Evolutionary conservation across 768 basidiomycete genomes (phyloP).

Genomic region (Tricholomella constricta): DNA sequence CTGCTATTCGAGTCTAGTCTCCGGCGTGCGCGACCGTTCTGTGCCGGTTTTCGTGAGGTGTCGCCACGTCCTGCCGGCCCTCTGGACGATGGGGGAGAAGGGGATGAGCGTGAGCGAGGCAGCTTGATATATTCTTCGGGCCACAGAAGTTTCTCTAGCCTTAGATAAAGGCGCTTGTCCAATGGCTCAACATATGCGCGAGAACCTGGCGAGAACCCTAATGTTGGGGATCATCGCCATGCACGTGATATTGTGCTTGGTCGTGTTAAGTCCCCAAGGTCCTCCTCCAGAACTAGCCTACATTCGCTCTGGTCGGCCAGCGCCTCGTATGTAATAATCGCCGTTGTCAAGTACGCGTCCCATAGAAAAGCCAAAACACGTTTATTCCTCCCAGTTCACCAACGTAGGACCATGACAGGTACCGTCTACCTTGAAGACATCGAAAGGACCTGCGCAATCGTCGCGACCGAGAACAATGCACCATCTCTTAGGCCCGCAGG

Average conservation of each 20-base stretch:
- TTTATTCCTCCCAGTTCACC: slow-evolving; percentile 8
- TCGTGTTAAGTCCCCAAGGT: slow-evolving; percentile 4
- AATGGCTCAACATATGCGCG: neutral
- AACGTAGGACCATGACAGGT: slow-evolving; percentile 11
- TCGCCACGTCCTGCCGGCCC: slow-evolving; percentile 55
- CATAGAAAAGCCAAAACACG: slow-evolving; percentile 1
- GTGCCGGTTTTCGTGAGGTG: slow-evolving; percentile 36
- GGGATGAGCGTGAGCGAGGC: slow-evolving; percentile 80
- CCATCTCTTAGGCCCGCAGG: slow-evolving; percentile 3
- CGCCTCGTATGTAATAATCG: slow-evolving; percentile 5
- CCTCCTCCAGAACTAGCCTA: slow-evolving; percentile 1
- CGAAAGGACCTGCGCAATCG: slow-evolving; percentile 21
- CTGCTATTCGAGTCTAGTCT: slow-evolving; percentile 33
- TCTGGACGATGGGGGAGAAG: slow-evolving; percentile 66
- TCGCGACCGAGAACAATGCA: slow-evolving; percentile 10
- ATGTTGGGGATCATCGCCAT: neutral
- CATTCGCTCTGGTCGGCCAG: neutral
- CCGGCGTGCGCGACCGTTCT: slow-evolving; percentile 36
- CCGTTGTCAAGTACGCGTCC: slow-evolving; percentile 7
- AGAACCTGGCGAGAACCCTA: neutral
- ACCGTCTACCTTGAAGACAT: slow-evolving; percentile 50
- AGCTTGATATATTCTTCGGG: slow-evolving; percentile 47
- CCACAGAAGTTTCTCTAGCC: neutral
- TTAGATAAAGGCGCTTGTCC: neutral
- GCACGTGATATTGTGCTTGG: slow-evolving; percentile 17